Evolutionary conservation across 352 stramenopile species (phyloP).

Genomic region (Blastocystis sp.): DNA sequence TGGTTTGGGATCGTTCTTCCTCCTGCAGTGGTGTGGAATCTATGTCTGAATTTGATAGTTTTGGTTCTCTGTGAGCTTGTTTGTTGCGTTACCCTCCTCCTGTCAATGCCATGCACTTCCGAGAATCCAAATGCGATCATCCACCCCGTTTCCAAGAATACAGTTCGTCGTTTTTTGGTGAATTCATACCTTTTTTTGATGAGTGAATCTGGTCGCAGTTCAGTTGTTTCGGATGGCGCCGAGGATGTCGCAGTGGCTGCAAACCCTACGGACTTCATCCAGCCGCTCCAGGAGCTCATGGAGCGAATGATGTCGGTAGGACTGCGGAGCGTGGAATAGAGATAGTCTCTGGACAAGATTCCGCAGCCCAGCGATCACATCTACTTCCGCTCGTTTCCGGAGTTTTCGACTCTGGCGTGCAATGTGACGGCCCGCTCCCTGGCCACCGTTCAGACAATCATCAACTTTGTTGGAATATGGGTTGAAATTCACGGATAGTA

Average conservation of each 20-base stretch:
- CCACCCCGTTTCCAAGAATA: no score
- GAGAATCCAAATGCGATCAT: no score
- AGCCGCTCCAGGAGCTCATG: background rate
- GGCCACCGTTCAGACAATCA: background rate
- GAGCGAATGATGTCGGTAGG: background rate
- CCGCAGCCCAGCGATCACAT: background rate
- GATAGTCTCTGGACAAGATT: background rate
- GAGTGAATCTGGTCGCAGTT: background rate
- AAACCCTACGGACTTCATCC: background rate
- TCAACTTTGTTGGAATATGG: background rate
- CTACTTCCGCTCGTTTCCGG: slow-evolving; percentile 33
- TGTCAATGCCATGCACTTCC: no score
- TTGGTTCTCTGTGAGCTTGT: no score
- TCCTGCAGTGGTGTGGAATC: slow-evolving; percentile 57
- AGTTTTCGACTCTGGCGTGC: slow-evolving; percentile 37
- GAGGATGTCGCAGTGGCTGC: background rate
- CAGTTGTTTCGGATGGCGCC: background rate
- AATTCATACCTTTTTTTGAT: slow-evolving; percentile 6
- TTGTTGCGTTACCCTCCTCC: no score
- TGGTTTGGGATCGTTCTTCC: slow-evolving; percentile 54
- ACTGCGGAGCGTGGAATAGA: background rate
- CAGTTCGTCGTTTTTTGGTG: background rate
- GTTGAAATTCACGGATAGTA: background rate
- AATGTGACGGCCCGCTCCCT: background rate
- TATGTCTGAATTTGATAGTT: slow-evolving; percentile 54